phyloP scores from a whole-genome alignment of 257 asterid genomes.

The Capsicum pubescens region DNA sequence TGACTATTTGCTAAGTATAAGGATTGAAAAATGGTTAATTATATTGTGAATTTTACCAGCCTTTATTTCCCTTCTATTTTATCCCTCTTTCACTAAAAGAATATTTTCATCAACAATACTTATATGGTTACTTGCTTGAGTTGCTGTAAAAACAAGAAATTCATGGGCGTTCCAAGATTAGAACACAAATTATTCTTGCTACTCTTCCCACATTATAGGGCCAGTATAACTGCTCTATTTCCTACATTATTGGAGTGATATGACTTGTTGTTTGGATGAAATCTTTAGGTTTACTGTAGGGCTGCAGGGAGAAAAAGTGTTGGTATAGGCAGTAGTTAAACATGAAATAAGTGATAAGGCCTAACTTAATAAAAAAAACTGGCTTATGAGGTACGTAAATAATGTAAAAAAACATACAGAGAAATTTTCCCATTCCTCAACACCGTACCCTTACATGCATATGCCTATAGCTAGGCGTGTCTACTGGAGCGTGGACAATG shows the following conservation, averaged over 20 bases:
- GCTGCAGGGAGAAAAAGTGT: not conserved
- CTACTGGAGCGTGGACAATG: not conserved
- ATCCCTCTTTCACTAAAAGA: not conserved
- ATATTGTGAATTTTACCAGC: not conserved
- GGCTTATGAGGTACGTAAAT: not conserved
- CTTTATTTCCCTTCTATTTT: not conserved
- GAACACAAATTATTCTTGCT: not conserved
- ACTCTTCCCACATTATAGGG: conserved; percentile 7
- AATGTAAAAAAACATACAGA: not conserved
- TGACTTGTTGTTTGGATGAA: not conserved
- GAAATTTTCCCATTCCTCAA: not conserved
- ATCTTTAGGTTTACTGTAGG: not conserved
- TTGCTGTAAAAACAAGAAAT: not conserved
- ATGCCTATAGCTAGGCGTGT: not conserved
- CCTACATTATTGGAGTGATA: not conserved
- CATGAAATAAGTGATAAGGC: not conserved
- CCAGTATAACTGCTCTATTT: not conserved
- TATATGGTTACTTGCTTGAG: not conserved
- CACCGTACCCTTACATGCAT: not conserved
- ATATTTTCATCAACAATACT: not conserved
- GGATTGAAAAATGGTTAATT: too few species aligned
- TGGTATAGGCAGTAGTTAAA: not conserved
- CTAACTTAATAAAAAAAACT: not conserved
- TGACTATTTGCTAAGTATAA: not conserved
- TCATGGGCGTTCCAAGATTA: not conserved